Base-by-base conservation (phyloP, 176 grass and related monocot genomes). In the Guadua angustifolia region DNA sequence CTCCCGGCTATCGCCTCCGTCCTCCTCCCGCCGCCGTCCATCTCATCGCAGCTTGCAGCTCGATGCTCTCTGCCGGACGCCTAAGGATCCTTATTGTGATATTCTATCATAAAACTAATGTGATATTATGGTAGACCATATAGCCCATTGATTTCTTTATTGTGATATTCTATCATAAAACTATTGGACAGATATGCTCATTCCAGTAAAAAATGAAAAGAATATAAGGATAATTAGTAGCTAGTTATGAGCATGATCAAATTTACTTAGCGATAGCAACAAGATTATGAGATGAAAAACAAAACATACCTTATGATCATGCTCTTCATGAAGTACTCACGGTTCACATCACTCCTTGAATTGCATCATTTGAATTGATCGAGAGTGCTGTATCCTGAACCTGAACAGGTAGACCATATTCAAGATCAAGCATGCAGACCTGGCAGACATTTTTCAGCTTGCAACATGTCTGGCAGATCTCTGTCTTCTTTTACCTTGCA, bases 381-480 rank as follows among this genome's bases (percentile, higher is more conserved):
- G 96, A 47, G 1, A 99, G 89, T 5, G 96, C 89, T 32, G 93
- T 99, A 74, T 99, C 96, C 19, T 93, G 86, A 56, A 99, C 96
- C 74, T 99, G 96, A 82, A 99, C 93, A 0, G 96, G 96, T 13
- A 99, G 82, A 39, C 93, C 96, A 66, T 99, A 99, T 73, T 99
- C 96, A 83, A 99, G 91, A 85, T 99, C 96, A 43, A 99, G 86
- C 51, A 99, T 81, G 80, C 96, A 99, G 69, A 99, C 96, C 78
- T 94, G 91, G 74, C 96, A 99, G 78, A 99, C 96, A 67, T 99
- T 99, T 83, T 99, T 99, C 51, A 99, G 79, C 84, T 94, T 99
- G 86, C 93, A 95, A 66, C 96, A 99, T 71, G 96, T 99, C 86
- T 95, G 96, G 78, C 93, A 99, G 77, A 99, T 92, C 88, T 99